Evolutionary conservation across 1,284 basidiomycete genomes (phyloP).

Genomic region (Grifola frondosa): DNA sequence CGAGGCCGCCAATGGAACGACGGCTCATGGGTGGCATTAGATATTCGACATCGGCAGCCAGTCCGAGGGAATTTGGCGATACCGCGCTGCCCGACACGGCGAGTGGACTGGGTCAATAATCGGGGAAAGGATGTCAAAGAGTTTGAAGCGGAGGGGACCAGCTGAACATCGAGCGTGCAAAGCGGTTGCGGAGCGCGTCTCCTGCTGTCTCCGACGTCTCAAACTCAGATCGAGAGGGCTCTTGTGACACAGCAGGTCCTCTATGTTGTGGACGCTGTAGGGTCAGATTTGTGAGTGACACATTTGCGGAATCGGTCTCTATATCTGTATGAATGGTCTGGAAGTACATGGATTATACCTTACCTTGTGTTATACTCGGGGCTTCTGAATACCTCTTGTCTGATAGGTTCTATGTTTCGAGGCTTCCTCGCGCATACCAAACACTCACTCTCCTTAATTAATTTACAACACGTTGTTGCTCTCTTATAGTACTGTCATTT

Average conservation of each 20-base stretch:
- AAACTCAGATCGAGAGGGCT: constrained; percentile 64
- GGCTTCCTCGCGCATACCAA: no score
- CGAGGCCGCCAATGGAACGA: constrained; percentile 77
- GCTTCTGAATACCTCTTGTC: no score
- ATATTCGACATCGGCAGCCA: constrained; percentile 73
- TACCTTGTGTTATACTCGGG: no score
- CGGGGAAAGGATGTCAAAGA: constrained; percentile 29
- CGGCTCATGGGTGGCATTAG: constrained; percentile 74
- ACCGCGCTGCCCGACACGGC: constrained; percentile 47
- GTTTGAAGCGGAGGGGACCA: constrained; percentile 64
- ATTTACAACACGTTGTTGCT: no score
- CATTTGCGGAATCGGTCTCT: no score
- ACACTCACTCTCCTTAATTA: no score
- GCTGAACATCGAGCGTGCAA: constrained; percentile 56
- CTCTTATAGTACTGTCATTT: no score
- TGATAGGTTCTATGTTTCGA: no score
- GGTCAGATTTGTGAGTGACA: constrained; percentile 38
- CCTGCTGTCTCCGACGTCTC: constrained; percentile 68
- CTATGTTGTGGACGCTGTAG: constrained; percentile 76
- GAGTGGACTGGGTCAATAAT: constrained; percentile 40
- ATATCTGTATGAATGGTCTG: no score
- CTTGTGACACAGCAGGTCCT: constrained; percentile 80
- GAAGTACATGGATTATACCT: no score
- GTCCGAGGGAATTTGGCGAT: constrained; percentile 58
- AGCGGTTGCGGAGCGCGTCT: constrained; percentile 68